Percentiles rank a stretch among this genome's conserved stretches.
phyloP scores from a whole-genome alignment of 2,329 filamentous ascomycete genomes.

The Trichoderma koningii region DNA sequence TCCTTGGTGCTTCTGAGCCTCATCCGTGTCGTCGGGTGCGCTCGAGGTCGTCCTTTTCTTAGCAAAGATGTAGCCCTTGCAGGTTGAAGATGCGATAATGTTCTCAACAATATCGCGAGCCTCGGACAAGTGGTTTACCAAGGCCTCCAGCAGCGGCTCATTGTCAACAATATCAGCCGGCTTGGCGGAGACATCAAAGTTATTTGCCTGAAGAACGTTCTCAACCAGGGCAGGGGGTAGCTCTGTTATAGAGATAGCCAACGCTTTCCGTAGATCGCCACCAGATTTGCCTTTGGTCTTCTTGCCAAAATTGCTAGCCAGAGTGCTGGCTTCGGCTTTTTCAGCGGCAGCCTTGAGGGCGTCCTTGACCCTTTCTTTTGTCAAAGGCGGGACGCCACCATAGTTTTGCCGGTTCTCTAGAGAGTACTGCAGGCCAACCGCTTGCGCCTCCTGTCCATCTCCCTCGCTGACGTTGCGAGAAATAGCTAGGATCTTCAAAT shows the following conservation, averaged over 20 bases:
- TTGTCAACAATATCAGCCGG: conserved; percentile 70
- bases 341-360: conserved; percentile 69
- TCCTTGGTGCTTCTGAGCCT: conserved; percentile 44
- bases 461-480: conserved; percentile 78
- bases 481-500: conserved; percentile 79
- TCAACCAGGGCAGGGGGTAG: conserved; percentile 86
- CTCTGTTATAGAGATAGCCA: conserved; percentile 84
- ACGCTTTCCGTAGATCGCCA: conserved; percentile 74
- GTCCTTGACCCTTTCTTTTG: conserved; percentile 68
- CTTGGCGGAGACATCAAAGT: conserved; percentile 68
- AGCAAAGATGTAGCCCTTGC: conserved; percentile 87
- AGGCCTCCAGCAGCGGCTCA: conserved; percentile 62
- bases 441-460: conserved; percentile 79
- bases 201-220: conserved; percentile 71
- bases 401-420: conserved; percentile 84
- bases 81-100: conserved; percentile 64
- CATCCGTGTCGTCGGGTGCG: background rate
- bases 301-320: conserved; percentile 47
- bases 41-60: conserved; percentile 53
- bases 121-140: conserved; percentile 69
- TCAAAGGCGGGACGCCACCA: conserved; percentile 71
- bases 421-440: conserved; percentile 75
- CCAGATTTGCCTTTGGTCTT: conserved; percentile 72
- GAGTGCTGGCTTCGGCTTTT: conserved; percentile 53
- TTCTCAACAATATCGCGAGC: conserved; percentile 70